These are phyloP conservation scores for Reutealis trisperma DNA, from an alignment of 345 rosid genomes.

Conservation along the genomic window DNA sequence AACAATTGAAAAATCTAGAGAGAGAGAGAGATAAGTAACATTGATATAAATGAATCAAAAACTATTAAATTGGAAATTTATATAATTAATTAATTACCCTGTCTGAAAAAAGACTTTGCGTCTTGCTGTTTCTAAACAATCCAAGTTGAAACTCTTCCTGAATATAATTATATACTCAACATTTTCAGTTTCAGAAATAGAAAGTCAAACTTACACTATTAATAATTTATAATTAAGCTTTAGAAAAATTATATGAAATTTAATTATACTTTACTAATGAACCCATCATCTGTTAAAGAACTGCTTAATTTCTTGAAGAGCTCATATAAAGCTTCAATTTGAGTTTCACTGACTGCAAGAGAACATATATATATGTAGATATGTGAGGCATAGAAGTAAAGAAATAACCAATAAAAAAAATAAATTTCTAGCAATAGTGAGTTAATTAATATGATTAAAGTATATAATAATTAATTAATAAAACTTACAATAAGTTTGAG, in stretches of 20 bases:
- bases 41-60: not conserved
- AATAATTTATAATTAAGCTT: too few species aligned
- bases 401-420: not conserved
- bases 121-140: conserved; percentile 56
- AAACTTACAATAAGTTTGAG: conserved; percentile 33
- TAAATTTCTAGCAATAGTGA: too few species aligned
- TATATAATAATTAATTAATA: not conserved
- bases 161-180: conserved; percentile 4
- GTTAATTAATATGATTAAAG: not conserved
- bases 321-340: conserved; percentile 55
- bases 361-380: too few species aligned
- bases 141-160: conserved; percentile 80
- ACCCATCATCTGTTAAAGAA: conserved; percentile 55
- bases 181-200: too few species aligned
- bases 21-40: not conserved
- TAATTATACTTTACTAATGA: conserved; percentile 55
- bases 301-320: conserved; percentile 65
- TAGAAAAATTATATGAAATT: not conserved
- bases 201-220: not conserved
- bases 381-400: not conserved
- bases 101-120: conserved; percentile 47
- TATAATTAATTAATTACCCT: conserved; percentile 24
- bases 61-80: not conserved
- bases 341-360: conserved; percentile 54
- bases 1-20: conserved; percentile 59